A percentile compares a stretch with the other conserved stretches of the same genome.
phyloP scores from a whole-genome alignment of 2,329 filamentous ascomycete species.

The Cladosporium sphaerospermum region DNA sequence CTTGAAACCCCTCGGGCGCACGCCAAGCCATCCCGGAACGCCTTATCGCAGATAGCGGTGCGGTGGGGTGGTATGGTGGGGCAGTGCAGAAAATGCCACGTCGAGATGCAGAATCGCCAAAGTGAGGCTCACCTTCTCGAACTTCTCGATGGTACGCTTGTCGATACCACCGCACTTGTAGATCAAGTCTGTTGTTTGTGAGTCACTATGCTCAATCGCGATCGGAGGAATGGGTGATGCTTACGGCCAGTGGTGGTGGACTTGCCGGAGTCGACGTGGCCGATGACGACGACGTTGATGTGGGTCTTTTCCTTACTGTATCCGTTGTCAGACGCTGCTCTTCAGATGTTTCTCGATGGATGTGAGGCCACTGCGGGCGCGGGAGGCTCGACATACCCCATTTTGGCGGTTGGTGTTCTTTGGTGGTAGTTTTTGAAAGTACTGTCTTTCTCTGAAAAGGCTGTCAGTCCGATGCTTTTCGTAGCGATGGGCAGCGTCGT shows the following conservation, averaged over 20 bases:
- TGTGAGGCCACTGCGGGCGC: conserved; percentile 14
- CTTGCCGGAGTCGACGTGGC: conserved; percentile 99
- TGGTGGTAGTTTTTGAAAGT: conserved; percentile 25
- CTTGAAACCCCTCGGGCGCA: not conserved
- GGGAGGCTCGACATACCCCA: conserved; percentile 49
- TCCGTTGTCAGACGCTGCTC: conserved; percentile 29
- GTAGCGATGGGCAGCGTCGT: not conserved
- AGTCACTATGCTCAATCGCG: conserved; percentile 28
- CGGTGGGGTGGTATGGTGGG: conserved; percentile 8
- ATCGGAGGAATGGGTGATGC: conserved; percentile 33
- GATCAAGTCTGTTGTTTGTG: conserved; percentile 79
- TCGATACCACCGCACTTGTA: conserved; percentile 99
- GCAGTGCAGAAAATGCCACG: conserved; percentile 8
- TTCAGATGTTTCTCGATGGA: conserved; percentile 2
- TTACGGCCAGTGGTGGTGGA: conserved; percentile 85
- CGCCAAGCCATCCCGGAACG: conserved; percentile 2
- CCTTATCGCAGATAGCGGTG: conserved; percentile 8
- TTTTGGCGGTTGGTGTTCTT: conserved; percentile 42
- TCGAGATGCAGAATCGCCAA: conserved; percentile 5
- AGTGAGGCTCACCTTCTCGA: conserved; percentile 79
- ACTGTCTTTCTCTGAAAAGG: conserved; percentile 18
- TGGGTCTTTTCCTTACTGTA: conserved; percentile 90
- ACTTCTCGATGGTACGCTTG: conserved; percentile 99
- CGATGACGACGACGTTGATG: conserved; percentile 95
- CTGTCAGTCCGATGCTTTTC: conserved; percentile 1